Evolutionary conservation across 1,284 basidiomycete genomes (phyloP).

Genomic region (Moesziomyces sp.): DNA sequence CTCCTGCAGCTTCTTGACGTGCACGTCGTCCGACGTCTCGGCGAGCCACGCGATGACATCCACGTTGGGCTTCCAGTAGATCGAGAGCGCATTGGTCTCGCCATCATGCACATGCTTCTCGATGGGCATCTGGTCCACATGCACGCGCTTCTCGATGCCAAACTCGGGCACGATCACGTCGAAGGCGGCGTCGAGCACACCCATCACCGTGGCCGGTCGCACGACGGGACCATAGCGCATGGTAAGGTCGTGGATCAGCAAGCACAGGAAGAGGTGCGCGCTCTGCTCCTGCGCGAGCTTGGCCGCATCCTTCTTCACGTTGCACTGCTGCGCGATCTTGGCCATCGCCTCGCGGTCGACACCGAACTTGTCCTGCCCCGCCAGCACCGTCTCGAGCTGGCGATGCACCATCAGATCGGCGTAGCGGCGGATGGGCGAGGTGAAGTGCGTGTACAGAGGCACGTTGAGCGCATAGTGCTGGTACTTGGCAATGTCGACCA

Average conservation of each 20-base stretch:
- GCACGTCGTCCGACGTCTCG: slow-evolving; percentile 80
- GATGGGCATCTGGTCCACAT: slow-evolving; percentile 94
- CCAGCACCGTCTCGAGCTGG: slow-evolving; percentile 85
- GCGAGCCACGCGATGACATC: slow-evolving; percentile 95
- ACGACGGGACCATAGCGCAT: slow-evolving; percentile 93
- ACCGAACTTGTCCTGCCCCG: slow-evolving; percentile 84
- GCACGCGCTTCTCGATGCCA: slow-evolving; percentile 96
- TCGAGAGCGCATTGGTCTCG: slow-evolving; percentile 84
- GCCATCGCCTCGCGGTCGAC: slow-evolving; percentile 97
- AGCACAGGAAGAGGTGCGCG: slow-evolving; percentile 91
- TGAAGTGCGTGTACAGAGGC: slow-evolving; percentile 97
- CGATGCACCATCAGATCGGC: slow-evolving; percentile 96
- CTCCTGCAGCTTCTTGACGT: slow-evolving; percentile 59
- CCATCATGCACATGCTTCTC: slow-evolving; percentile 92
- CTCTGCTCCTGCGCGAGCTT: slow-evolving; percentile 95
- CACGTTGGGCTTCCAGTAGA: slow-evolving; percentile 74
- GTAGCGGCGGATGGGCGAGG: slow-evolving; percentile 73
- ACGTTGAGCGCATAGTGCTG: slow-evolving; percentile 89
- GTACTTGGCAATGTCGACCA: slow-evolving; percentile 99
- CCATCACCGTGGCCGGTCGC: slow-evolving; percentile 85
- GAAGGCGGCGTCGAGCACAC: slow-evolving; percentile 93
- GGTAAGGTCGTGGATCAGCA: slow-evolving; percentile 90
- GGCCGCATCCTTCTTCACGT: slow-evolving; percentile 87
- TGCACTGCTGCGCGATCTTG: slow-evolving; percentile 83
- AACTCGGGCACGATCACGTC: slow-evolving; percentile 94